Base-by-base conservation (phyloP, 164 flowering plant genomes). In the Vitis riparia region DNA sequence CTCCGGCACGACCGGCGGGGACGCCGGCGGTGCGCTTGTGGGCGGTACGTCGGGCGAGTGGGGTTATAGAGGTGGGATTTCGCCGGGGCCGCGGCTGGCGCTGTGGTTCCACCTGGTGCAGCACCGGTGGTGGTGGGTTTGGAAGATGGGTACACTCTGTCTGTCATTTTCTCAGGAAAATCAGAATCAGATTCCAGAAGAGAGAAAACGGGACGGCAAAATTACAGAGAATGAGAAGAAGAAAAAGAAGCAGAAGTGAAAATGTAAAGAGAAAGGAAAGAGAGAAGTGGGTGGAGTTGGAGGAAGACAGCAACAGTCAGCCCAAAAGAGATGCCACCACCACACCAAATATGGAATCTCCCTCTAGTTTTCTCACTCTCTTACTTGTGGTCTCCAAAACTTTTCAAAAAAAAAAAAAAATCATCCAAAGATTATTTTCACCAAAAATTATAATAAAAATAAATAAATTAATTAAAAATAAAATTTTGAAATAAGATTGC, bases 91-190 rank as follows among this genome's bases (percentile, higher is more conserved):
- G 79, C 66, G 15, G 68, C 15, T 2, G 8, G 66, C 65, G 48
- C 27, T 48, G 69, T 30, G 63, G 63, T 63, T 55, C 23, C 63
- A 1, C 49, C 49, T 9, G 59, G 12, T 2, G 61, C 57, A 60
- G 37, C 52, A 62, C 72, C 72, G 62, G 75, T 63, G 29, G 72
- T n/a, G 19, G 75, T 55, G 14, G 88, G 85, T 58, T 81, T 86
- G 16, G 88, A 50, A 5, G 86, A 71, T 0, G 89, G 87, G 76
- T 79, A 71, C n/a, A 86, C 82, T 75, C 81, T 82, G 71, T 85
- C 88, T 0, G 86, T 67, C 91, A 87, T 87, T 44, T 44, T 71
- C 44, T 37, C 44, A 3, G 44, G 11, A 12, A 37, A 37, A 0
- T 37, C 44, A 37, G 44, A 37, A 37, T 6, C 44, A 37, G 44